phyloP scores from a whole-genome alignment of 257 asterid species.

The Thymus quinquecostatus region DNA sequence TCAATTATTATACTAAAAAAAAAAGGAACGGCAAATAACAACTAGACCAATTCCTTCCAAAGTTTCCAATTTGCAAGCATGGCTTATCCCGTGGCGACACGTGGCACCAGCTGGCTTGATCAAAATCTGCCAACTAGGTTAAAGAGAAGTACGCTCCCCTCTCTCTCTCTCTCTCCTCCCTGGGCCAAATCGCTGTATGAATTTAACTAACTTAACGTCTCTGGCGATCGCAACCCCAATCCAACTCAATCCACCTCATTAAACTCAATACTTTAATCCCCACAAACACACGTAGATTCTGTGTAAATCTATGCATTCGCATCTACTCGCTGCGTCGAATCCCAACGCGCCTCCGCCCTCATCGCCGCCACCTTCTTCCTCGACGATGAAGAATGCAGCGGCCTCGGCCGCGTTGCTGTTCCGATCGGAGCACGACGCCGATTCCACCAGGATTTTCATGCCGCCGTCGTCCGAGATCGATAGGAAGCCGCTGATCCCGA shows the following conservation, averaged over 20 bases:
- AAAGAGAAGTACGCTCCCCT: neutral
- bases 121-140: neutral
- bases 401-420: conserved; percentile 46
- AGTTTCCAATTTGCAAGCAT: neutral
- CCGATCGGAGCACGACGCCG: conserved; percentile 50
- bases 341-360: conserved; percentile 33
- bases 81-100: conserved; percentile 7
- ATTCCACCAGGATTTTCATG: conserved; percentile 40
- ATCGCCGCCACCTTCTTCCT: conserved; percentile 13
- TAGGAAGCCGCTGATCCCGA: conserved; percentile 55
- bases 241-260: conserved; percentile 31
- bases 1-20: neutral
- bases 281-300: neutral
- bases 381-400: conserved; percentile 29
- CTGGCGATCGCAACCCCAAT: conserved; percentile 17
- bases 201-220: conserved; percentile 26
- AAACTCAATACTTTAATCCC: neutral
- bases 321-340: conserved; percentile 45
- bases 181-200: neutral
- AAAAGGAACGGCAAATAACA: neutral
- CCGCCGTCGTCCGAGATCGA: conserved; percentile 36
- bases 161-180: conserved; percentile 11
- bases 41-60: conserved; percentile 5
- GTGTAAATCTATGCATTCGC: conserved; percentile 27
- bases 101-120: conserved; percentile 32